A percentile compares a stretch with the other conserved stretches of the same genome.
phyloP scores from a whole-genome alignment of 306 rosid species.

The Canavalia ensiformis region DNA sequence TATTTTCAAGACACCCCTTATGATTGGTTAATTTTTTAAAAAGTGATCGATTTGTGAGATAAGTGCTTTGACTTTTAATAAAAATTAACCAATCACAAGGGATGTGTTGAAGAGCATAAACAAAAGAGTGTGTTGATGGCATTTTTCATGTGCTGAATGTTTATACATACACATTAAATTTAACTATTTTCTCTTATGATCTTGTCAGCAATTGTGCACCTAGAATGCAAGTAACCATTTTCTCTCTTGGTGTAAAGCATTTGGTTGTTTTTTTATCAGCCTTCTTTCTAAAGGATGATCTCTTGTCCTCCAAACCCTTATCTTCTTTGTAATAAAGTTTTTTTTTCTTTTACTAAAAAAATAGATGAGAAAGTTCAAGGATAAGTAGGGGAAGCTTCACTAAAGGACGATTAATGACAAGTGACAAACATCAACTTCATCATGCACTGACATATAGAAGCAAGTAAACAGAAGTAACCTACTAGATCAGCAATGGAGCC shows the following conservation, averaged over 20 bases:
- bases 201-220: neutral
- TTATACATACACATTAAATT: neutral
- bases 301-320: conserved; percentile 21
- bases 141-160: neutral
- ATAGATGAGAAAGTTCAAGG: conserved; percentile 5
- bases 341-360: neutral
- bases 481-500: conserved; percentile 99
- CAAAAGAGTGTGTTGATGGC: no score
- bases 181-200: neutral
- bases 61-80: no score
- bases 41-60: no score
- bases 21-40: no score
- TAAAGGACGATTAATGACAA: neutral
- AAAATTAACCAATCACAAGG: no score
- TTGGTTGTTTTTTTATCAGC: neutral
- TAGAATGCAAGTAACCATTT: conserved; percentile 24
- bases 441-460: conserved; percentile 48
- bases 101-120: no score
- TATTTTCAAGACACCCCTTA: no score
- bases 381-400: conserved; percentile 2
- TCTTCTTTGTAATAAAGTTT: neutral
- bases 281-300: neutral
- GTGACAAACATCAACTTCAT: conserved; percentile 35
- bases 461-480: conserved; percentile 69
- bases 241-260: conserved; percentile 10